These are phyloP conservation scores for Termitomyces sp. DNA, from an alignment of 768 basidiomycete species.

Conservation along the genomic window DNA sequence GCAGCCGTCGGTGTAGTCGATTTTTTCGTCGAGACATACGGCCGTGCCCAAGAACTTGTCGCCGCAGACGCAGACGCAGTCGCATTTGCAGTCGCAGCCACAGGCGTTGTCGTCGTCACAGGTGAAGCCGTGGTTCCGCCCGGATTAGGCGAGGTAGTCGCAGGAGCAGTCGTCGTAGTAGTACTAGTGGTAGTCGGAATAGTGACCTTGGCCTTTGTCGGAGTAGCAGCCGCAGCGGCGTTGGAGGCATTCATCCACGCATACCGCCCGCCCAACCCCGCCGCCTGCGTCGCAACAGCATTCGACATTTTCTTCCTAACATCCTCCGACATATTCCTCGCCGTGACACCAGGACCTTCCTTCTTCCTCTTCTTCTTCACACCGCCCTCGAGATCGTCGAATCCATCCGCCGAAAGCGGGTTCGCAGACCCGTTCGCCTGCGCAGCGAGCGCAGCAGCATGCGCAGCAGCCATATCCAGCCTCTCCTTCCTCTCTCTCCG, in stretches of 20 bases:
- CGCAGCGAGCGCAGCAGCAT: conserved; percentile 57
- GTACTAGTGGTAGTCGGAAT: background rate
- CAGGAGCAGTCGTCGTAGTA: conserved; percentile 14
- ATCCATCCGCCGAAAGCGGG: conserved; percentile 18
- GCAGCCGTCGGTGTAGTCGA: no score
- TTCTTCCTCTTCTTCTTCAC: conserved; percentile 81
- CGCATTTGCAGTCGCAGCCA: no score
- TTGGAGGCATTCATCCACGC: conserved; percentile 82
- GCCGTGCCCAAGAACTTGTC: no score
- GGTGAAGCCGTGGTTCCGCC: background rate
- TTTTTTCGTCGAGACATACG: no score
- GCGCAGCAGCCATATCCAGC: conserved; percentile 65
- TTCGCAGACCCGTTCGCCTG: conserved; percentile 41
- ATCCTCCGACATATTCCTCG: conserved; percentile 88
- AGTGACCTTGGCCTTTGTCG: conserved; percentile 26
- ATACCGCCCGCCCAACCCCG: conserved; percentile 80
- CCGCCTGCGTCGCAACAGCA: conserved; percentile 82
- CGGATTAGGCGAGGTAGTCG: conserved; percentile 10
- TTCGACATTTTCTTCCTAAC: conserved; percentile 91
- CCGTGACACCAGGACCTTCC: conserved; percentile 79
- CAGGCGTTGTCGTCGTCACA: no score
- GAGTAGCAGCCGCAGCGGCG: conserved; percentile 33
- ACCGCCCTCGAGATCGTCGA: conserved; percentile 45
- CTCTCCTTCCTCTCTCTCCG: conserved; percentile 78
- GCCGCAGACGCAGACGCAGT: no score